phyloP scores from a whole-genome alignment of 306 rosid genomes.

The Cucumis hystrix region DNA sequence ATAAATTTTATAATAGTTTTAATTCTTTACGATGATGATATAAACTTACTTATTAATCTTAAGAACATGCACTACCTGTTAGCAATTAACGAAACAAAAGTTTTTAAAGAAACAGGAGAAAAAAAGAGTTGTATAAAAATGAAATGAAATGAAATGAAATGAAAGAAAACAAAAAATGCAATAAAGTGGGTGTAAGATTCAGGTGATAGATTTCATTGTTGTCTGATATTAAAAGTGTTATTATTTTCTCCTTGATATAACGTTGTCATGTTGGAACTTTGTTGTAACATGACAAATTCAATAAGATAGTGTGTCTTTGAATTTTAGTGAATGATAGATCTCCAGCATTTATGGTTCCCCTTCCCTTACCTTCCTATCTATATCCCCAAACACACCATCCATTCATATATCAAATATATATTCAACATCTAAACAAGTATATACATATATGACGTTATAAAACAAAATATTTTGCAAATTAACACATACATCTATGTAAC shows the following conservation, averaged over 20 bases:
- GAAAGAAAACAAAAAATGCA: background rate
- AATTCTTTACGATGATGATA: no score
- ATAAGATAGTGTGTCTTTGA: conserved; percentile 31
- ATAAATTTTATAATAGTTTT: no score
- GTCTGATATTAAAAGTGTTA: background rate
- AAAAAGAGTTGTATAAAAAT: background rate
- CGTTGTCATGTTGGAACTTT: conserved; percentile 15
- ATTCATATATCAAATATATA: no score
- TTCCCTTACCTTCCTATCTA: background rate
- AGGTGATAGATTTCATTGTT: background rate
- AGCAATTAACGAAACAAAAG: background rate
- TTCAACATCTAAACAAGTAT: no score
- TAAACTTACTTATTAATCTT: no score
- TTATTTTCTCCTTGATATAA: background rate
- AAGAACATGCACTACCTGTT: no score
- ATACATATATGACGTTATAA: no score
- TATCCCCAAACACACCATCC: background rate
- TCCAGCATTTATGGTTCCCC: conserved; percentile 19
- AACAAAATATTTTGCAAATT: no score
- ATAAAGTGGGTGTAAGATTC: background rate
- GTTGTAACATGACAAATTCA: conserved; percentile 26
- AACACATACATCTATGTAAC: no score
- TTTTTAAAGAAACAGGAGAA: background rate
- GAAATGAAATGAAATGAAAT: no score
- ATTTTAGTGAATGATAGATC: conserved; percentile 37